Conservation (phyloP, 2,329 filamentous ascomycete genomes). For the Hymenotorrendiella dingleyae region DNA sequence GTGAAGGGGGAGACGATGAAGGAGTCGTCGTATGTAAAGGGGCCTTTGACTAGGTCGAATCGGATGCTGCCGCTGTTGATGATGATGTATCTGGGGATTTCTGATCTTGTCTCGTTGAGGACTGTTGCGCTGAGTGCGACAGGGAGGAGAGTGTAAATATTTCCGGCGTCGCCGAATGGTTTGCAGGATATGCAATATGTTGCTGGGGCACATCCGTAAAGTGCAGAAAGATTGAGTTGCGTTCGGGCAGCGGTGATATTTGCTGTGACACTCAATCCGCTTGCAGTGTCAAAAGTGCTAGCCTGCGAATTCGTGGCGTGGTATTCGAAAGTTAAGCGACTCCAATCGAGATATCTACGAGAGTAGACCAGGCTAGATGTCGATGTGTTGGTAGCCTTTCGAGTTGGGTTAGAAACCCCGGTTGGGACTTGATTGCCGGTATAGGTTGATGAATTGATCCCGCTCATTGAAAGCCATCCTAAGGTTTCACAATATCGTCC, state of each 20-base stretch:
- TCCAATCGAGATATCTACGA: constrained; percentile 87
- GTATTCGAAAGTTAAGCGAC: constrained; percentile 67
- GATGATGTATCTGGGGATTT: constrained; percentile 63
- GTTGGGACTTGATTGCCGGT: constrained; percentile 18
- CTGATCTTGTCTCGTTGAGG: constrained; percentile 48
- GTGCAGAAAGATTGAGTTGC: constrained; percentile 62
- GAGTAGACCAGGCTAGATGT: constrained; percentile 45
- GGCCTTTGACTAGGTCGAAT: constrained; percentile 89
- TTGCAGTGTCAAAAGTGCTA: constrained; percentile 65
- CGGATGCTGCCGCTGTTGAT: constrained; percentile 86
- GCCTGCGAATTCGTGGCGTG: constrained; percentile 70
- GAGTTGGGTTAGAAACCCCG: constrained; percentile 30
- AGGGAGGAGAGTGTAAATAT: constrained; percentile 60
- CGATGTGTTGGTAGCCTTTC: constrained; percentile 21
- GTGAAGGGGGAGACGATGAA: constrained; percentile 84
- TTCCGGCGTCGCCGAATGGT: constrained; percentile 64
- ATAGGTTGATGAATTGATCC: constrained; percentile 33
- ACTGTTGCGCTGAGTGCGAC: constrained; percentile 65
- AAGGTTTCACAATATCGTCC: constrained; percentile 84
- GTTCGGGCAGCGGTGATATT: constrained; percentile 65
- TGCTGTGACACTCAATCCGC: constrained; percentile 63
- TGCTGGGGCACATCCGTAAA: constrained; percentile 73
- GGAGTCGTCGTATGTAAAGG: constrained; percentile 79
- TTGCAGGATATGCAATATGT: constrained; percentile 77
- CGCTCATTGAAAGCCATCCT: constrained; percentile 81